Percentiles rank a stretch among this genome's conserved stretches.
phyloP scores from a whole-genome alignment of 2,329 filamentous ascomycete genomes.

The Paraphoma sp. region DNA sequence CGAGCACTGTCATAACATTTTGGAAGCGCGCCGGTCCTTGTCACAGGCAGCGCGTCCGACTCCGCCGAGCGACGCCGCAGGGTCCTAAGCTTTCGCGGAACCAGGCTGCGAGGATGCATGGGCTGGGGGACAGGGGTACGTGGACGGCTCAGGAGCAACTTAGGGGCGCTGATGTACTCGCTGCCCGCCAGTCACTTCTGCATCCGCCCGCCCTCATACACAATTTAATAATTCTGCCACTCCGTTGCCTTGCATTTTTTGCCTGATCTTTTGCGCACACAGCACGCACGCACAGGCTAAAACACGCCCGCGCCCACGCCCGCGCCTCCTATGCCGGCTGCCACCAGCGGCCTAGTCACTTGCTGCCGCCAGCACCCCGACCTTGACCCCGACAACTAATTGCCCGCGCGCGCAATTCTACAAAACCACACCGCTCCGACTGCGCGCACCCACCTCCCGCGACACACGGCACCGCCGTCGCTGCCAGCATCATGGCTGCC shows the following conservation, averaged over 20 bases:
- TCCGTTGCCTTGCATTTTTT: not conserved
- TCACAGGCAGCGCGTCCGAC: not conserved
- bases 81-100: not conserved
- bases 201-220: not conserved
- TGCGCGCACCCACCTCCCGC: slow-evolving; percentile 17
- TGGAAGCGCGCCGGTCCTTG: not conserved
- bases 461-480: slow-evolving; percentile 30
- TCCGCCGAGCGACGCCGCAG: not conserved
- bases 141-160: not conserved
- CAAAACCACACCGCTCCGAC: slow-evolving; percentile 7
- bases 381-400: not conserved
- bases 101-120: no score
- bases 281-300: not conserved
- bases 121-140: not conserved
- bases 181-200: not conserved
- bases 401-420: not conserved
- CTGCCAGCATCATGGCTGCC: slow-evolving; percentile 36
- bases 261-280: not conserved
- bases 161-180: not conserved
- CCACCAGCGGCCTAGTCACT: not conserved
- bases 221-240: not conserved
- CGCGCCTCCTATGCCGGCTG: slow-evolving; percentile 1
- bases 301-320: not conserved
- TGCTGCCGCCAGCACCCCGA: not conserved
- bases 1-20: not conserved